Base-by-base conservation (phyloP, 495 filamentous ascomycete genomes). In the Penicillium bovifimosum region DNA sequence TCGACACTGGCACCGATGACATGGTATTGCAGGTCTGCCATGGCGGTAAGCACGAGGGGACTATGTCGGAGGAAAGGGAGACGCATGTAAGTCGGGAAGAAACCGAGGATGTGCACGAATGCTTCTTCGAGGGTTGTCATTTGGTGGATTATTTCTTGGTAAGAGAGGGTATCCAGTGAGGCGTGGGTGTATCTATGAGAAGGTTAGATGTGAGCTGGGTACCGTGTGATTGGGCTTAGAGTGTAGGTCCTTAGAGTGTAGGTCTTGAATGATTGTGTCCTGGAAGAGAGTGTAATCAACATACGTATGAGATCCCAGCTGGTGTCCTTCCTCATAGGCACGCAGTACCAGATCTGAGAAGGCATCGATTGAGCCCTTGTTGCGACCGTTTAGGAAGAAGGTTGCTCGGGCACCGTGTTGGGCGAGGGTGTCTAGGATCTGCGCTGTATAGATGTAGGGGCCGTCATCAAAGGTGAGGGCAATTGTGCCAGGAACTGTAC, bases 391-490 rank as follows among this genome's bases (percentile, higher is more conserved):
- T 24, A 91, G 73, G 67, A 89, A 90, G 64, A 91, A 91, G 4
- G 87, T 90, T 7, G 80, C 85, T 48, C 79, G 83, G 38, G 78
- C 81, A 13, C 73, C 68, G 54, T 83, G 80, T 43, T 71, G 66
- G 54, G 76, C 69, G 29, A 91, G 71, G 29, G 82, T 73, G 59
- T 89, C 81, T 1, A 91, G 72, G 1, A 90, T 68, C 31, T 79
- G 73, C 20, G 61, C 54, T 1, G 87, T 90, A 62, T 84, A 88
- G 18, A 78, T 69, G 35, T 74, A 84, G 0, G 87, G 87, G 4
- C 87, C 87, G 56, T 91, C 87, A 57, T 91, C 87, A 62, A 82
- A 90, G 9, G 86, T 89, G n/a, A 90, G 56, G 29, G 86, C 86
- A 39, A 90, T 77, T 33, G 79, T 77, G 6, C 79, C 80, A 1